Conservation (phyloP, 768 basidiomycete species). For the Russula griseocarnosa region DNA sequence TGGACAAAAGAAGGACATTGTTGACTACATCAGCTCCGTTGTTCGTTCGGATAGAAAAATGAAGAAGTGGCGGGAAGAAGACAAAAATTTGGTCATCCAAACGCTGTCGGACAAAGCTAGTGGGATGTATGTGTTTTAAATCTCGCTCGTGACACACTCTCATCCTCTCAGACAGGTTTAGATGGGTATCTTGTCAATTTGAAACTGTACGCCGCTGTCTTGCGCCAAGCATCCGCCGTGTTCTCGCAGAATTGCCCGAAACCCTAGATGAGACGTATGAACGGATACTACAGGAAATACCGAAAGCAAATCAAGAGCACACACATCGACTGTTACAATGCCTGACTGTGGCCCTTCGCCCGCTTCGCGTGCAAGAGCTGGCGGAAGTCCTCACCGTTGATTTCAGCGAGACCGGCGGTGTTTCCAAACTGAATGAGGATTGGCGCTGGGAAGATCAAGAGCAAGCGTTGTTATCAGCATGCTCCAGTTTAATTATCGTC, state of each 20-base stretch:
- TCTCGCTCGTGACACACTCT: neutral
- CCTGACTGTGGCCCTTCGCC: neutral
- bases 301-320: neutral
- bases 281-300: neutral
- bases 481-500: slow-evolving; percentile 1
- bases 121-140: neutral
- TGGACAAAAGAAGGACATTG: slow-evolving; percentile 1
- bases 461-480: neutral
- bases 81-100: neutral
- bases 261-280: slow-evolving; percentile 1
- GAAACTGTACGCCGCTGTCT: neutral
- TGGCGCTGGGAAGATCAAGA: slow-evolving; percentile 3
- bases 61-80: neutral
- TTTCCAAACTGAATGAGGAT: neutral
- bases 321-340: neutral
- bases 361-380: slow-evolving; percentile 3
- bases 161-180: neutral
- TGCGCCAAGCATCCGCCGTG: neutral
- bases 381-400: slow-evolving; percentile 3
- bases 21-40: neutral
- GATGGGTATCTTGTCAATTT: neutral
- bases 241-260: slow-evolving; percentile 5
- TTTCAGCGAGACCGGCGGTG: neutral
- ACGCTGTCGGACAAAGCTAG: neutral
- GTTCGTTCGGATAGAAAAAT: neutral